A percentile compares a stretch with the other conserved stretches of the same genome.
Conservation (phyloP, 2,329 filamentous ascomycete species). For the Aspergillus ruber region DNA sequence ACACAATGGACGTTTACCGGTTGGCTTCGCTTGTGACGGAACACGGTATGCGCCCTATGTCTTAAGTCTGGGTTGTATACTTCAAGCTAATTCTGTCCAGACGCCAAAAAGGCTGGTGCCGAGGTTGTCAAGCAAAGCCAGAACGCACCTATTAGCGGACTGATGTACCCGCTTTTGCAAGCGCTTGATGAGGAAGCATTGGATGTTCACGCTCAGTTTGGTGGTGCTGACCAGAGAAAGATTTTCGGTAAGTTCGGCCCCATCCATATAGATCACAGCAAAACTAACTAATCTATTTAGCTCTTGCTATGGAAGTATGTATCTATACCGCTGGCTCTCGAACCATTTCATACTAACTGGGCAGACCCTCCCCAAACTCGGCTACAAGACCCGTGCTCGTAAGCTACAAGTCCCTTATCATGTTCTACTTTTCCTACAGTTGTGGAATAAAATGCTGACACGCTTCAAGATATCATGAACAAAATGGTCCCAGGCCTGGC, state of each 20-base stretch:
- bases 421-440: conserved; percentile 17
- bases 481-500: conserved; percentile 82
- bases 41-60: conserved; percentile 40
- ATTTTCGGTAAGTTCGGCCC: conserved; percentile 45
- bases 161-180: conserved; percentile 72
- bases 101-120: conserved; percentile 81
- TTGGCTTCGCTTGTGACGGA: conserved; percentile 53
- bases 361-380: conserved; percentile 75
- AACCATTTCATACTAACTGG: conserved; percentile 34
- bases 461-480: conserved; percentile 56
- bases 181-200: conserved; percentile 85
- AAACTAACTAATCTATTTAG: background rate
- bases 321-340: background rate
- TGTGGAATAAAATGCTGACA: no score
- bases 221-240: conserved; percentile 47
- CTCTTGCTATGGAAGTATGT: background rate
- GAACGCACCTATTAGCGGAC: conserved; percentile 64
- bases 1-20: conserved; percentile 77
- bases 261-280: background rate
- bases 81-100: background rate
- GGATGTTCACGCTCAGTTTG: conserved; percentile 80
- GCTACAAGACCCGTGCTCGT: conserved; percentile 63
- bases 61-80: background rate
- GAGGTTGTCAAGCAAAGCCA: conserved; percentile 88
- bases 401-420: no score